Percentiles rank a stretch among this genome's conserved stretches.
Evolutionary conservation across 768 basidiomycete genomes (phyloP).

Genomic region (Amanita pseudoporphyria): DNA sequence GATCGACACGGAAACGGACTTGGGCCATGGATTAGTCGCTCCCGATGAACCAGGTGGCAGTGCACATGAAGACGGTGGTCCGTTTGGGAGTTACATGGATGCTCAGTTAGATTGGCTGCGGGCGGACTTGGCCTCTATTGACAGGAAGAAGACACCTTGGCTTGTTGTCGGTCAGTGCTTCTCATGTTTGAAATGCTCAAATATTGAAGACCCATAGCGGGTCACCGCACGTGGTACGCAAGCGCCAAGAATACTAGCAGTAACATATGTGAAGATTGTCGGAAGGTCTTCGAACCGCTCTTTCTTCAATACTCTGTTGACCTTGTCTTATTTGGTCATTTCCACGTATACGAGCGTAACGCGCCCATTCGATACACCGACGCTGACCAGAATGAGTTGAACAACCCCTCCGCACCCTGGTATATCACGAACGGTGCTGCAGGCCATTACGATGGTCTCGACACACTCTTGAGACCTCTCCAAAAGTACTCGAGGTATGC

Average conservation of each 20-base stretch:
- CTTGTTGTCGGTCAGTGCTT: slow-evolving; percentile 8
- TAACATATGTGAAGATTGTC: slow-evolving; percentile 9
- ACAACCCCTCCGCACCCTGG: slow-evolving; percentile 14
- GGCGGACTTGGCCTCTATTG: slow-evolving; percentile 10
- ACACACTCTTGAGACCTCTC: slow-evolving; percentile 5
- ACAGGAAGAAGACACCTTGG: slow-evolving; percentile 15
- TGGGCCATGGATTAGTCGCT: slow-evolving; percentile 11
- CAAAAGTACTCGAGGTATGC: slow-evolving; percentile 5
- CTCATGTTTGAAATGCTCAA: no score
- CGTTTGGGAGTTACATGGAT: slow-evolving; percentile 15
- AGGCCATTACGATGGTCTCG: slow-evolving; percentile 15
- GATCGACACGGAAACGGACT: no score
- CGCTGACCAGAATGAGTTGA: slow-evolving; percentile 11
- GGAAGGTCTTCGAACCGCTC: no score
- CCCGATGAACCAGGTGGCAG: slow-evolving; percentile 12
- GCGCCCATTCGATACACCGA: no score
- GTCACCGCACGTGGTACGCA: no score
- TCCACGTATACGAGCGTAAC: no score
- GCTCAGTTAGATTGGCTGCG: no score
- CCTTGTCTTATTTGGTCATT: no score
- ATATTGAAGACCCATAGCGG: no score
- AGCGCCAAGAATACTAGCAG: neutral
- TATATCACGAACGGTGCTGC: slow-evolving; percentile 15
- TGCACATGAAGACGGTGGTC: slow-evolving; percentile 12
- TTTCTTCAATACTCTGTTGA: no score